Percentiles rank a stretch among this genome's conserved stretches.
These are phyloP conservation scores for Coriolopsis trogii DNA, from an alignment of 1,284 basidiomycete species.

Conservation along the genomic window DNA sequence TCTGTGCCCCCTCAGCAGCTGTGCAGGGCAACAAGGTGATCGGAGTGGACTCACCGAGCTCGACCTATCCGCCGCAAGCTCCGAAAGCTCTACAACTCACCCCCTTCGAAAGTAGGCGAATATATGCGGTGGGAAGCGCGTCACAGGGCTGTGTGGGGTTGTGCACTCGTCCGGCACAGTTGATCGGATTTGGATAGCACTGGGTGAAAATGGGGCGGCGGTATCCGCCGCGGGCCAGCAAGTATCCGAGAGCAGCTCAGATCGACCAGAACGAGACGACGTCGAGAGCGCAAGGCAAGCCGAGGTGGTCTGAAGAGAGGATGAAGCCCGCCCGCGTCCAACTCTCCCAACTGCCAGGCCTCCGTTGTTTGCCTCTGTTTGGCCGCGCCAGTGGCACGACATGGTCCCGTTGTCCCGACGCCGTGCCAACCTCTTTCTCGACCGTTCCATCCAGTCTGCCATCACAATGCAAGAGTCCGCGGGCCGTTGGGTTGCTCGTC, in stretches of 20 bases:
- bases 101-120: neutral
- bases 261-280: conserved; percentile 3
- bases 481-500: no score
- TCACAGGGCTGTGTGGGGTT: neutral
- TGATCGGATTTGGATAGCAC: conserved; percentile 2
- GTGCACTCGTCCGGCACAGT: neutral
- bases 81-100: neutral
- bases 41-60: conserved; percentile 5
- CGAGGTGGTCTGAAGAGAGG: no score
- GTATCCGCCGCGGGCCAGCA: neutral
- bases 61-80: neutral
- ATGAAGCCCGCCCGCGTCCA: no score
- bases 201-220: conserved; percentile 2
- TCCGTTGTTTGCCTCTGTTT: no score
- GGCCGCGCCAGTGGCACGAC: no score
- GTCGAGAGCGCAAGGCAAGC: conserved; percentile 1
- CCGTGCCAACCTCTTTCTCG: no score
- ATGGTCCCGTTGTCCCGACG: no score
- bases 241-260: neutral
- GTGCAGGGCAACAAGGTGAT: conserved; percentile 5
- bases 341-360: no score
- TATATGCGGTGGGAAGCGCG: conserved; percentile 3
- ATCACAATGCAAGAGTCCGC: no score
- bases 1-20: conserved; percentile 12
- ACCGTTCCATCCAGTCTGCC: no score